Conservation (phyloP, 164 flowering plant species). For the Protea cynaroides region DNA sequence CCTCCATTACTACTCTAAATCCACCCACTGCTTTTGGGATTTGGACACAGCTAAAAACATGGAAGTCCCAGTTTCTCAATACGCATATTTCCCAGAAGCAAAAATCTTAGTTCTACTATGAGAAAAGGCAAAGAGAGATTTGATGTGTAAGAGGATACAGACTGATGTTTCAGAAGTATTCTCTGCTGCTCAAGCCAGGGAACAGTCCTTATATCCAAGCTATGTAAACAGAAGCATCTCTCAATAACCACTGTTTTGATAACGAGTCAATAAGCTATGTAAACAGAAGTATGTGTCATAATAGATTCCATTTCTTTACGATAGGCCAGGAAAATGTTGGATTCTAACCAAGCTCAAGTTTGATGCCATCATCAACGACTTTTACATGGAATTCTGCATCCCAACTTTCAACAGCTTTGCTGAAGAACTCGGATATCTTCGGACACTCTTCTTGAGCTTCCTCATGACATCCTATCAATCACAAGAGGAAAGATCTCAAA, state of each 20-base stretch:
- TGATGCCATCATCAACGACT: slow-evolving; percentile 80
- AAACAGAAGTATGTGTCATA: slow-evolving; percentile 7
- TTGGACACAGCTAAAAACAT: too few relatives aligned
- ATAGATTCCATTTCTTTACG: neutral
- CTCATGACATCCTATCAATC: slow-evolving; percentile 76
- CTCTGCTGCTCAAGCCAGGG: slow-evolving; percentile 30
- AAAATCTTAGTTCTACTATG: too few relatives aligned
- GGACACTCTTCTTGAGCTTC: slow-evolving; percentile 95
- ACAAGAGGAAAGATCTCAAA: too few relatives aligned
- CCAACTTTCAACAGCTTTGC: slow-evolving; percentile 90
- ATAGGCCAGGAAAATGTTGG: neutral
- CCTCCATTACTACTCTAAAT: too few relatives aligned
- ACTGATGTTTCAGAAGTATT: neutral
- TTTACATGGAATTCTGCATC: slow-evolving; percentile 97
- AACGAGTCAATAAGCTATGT: slow-evolving; percentile 22
- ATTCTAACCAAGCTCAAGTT: slow-evolving; percentile 68
- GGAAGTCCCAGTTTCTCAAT: too few relatives aligned
- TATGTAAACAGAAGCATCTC: too few relatives aligned
- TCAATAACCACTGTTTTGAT: slow-evolving; percentile 55
- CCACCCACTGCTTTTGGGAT: too few relatives aligned
- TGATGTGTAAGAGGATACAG: neutral
- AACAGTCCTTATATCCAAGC: slow-evolving; percentile 59
- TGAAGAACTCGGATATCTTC: slow-evolving; percentile 83
- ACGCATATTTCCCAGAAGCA: too few relatives aligned
- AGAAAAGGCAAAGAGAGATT: too few relatives aligned